These are phyloP conservation scores for Gelatoporia subvermispora DNA, from an alignment of 768 basidiomycete genomes.

Conservation along the genomic window DNA sequence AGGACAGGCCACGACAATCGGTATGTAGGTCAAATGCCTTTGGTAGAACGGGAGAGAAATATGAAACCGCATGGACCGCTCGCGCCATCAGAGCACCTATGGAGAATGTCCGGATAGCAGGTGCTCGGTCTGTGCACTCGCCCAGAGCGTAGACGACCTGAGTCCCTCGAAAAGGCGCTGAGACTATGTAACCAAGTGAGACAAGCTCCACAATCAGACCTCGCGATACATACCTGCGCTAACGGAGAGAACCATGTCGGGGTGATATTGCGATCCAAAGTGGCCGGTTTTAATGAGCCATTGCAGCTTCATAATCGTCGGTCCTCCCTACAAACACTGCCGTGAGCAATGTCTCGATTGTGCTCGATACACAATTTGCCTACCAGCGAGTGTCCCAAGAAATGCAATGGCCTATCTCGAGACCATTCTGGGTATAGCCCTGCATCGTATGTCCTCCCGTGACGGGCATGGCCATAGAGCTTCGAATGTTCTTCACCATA, in stretches of 20 bases:
- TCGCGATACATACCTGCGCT: slow-evolving; percentile 30
- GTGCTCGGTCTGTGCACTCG: slow-evolving; percentile 35
- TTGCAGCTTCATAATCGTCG: slow-evolving; percentile 44
- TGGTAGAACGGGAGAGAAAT: slow-evolving; percentile 39
- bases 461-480: slow-evolving; percentile 34
- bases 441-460: slow-evolving; percentile 33
- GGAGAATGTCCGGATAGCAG: slow-evolving; percentile 37
- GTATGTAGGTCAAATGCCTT: slow-evolving; percentile 35
- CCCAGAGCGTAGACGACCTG: slow-evolving; percentile 43
- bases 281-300: slow-evolving; percentile 35
- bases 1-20: slow-evolving; percentile 38
- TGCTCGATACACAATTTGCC: slow-evolving; percentile 3
- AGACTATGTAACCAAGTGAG: slow-evolving; percentile 27
- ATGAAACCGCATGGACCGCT: slow-evolving; percentile 38
- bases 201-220: neutral
- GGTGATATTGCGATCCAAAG: slow-evolving; percentile 34
- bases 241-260: slow-evolving; percentile 45
- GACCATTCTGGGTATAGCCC: slow-evolving; percentile 48
- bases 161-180: slow-evolving; percentile 44
- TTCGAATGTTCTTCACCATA: slow-evolving; percentile 41
- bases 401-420: slow-evolving; percentile 37
- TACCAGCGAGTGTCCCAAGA: slow-evolving; percentile 47
- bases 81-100: slow-evolving; percentile 34
- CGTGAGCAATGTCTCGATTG: neutral
- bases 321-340: slow-evolving; percentile 31